phyloP scores from a whole-genome alignment of 1,284 basidiomycete species.

The Naganishia liquefaciens region DNA sequence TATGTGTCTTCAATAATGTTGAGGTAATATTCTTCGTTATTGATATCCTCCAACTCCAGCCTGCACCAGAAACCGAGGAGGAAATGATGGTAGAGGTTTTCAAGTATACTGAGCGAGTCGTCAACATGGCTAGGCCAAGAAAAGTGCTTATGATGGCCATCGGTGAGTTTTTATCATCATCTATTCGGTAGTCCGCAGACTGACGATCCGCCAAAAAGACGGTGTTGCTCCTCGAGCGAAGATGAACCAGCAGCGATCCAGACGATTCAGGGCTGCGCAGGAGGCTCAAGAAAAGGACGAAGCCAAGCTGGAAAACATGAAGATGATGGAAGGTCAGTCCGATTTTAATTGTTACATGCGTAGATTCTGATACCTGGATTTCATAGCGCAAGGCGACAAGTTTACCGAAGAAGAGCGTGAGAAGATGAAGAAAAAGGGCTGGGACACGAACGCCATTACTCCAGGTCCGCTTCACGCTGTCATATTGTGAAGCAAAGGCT shows the following conservation, averaged over 20 bases:
- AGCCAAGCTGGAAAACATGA: conserved; percentile 76
- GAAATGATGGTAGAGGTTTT: conserved; percentile 99
- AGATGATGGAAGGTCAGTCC: conserved; percentile 75
- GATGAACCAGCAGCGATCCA: conserved; percentile 98
- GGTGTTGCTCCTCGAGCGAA: conserved; percentile 98
- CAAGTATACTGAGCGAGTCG: conserved; percentile 93
- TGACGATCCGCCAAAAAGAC: conserved; percentile 87
- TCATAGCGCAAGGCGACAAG: conserved; percentile 81
- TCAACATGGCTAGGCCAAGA: conserved; percentile 93
- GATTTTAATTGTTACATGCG: background rate
- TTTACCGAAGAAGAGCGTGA: conserved; percentile 77
- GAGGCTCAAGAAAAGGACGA: conserved; percentile 89
- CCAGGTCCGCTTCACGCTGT: conserved; percentile 94
- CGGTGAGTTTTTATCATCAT: conserved; percentile 59
- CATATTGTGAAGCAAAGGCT: background rate
- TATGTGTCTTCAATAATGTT: conserved; percentile 52
- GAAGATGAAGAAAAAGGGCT: conserved; percentile 68
- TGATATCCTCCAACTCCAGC: no score
- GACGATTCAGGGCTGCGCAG: conserved; percentile 90
- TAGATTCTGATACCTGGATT: background rate
- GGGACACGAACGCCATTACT: conserved; percentile 99
- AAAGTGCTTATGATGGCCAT: conserved; percentile 98
- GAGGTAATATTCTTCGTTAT: conserved; percentile 20
- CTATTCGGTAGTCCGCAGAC: background rate
- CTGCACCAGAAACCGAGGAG: conserved; percentile 93